A percentile compares a stretch with the other conserved stretches of the same genome.
Conservation (phyloP, 495 filamentous ascomycete species). For the Haplographium delicatum region DNA sequence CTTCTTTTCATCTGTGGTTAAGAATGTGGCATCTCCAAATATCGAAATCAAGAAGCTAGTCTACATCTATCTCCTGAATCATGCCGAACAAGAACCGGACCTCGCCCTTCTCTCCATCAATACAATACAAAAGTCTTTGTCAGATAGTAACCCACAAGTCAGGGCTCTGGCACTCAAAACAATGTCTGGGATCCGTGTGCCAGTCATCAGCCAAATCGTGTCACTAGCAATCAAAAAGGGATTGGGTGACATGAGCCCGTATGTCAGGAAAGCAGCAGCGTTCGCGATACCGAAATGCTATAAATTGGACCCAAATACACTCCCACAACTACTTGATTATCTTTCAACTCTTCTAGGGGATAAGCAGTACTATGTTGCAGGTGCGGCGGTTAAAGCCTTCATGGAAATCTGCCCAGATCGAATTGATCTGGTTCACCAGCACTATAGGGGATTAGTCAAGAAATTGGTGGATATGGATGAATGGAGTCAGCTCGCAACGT, state of each 20-base stretch:
- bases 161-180: constrained; percentile 86
- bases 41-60: constrained; percentile 96
- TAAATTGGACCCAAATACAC: constrained; percentile 78
- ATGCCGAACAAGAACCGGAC: constrained; percentile 93
- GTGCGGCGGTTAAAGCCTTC: constrained; percentile 85
- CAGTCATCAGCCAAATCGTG: constrained; percentile 99
- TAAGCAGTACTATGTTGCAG: constrained; percentile 90
- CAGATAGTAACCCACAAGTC: constrained; percentile 83
- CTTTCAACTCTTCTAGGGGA: constrained; percentile 74
- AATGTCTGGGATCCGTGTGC: constrained; percentile 94
- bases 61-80: constrained; percentile 93
- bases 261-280: constrained; percentile 88
- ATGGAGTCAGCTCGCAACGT: constrained; percentile 83
- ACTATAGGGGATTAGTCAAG: constrained; percentile 75
- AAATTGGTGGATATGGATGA: constrained; percentile 99
- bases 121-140: constrained; percentile 94
- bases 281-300: constrained; percentile 98
- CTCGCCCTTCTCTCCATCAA: constrained; percentile 95
- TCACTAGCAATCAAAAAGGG: constrained; percentile 90
- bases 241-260: constrained; percentile 85
- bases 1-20: constrained; percentile 92
- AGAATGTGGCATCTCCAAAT: constrained; percentile 88
- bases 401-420: constrained; percentile 82
- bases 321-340: constrained; percentile 79
- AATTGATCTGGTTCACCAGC: constrained; percentile 82